These are phyloP conservation scores for Gaertneriomyces semiglobifer DNA, from an alignment of 192 early-diverging fungal genomes.

Conservation along the genomic window DNA sequence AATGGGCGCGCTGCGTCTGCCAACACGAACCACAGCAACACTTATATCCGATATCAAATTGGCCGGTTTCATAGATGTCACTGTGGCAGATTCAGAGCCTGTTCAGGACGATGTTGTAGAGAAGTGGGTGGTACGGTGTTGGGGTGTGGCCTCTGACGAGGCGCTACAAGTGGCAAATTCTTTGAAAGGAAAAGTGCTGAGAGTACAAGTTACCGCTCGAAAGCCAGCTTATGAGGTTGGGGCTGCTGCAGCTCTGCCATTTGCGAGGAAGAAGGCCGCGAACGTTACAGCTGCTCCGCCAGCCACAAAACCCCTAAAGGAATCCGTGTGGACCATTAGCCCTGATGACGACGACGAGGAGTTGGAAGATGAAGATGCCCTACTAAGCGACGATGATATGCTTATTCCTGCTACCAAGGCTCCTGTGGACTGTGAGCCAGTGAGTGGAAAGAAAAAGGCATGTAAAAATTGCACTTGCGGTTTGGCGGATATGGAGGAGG, in stretches of 20 bases:
- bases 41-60: conserved; percentile 72
- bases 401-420: conserved; percentile 43
- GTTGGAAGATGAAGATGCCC: conserved; percentile 84
- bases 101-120: conserved; percentile 47
- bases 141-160: conserved; percentile 54
- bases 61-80: conserved; percentile 77
- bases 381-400: conserved; percentile 81
- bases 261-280: conserved; percentile 66
- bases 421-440: conserved; percentile 70
- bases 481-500: conserved; percentile 72
- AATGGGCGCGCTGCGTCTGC: conserved; percentile 41
- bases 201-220: conserved; percentile 48
- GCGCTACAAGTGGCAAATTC: conserved; percentile 26
- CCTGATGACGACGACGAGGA: conserved; percentile 73
- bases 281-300: conserved; percentile 12
- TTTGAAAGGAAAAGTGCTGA: conserved; percentile 45
- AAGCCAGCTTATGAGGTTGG: conserved; percentile 88
- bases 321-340: conserved; percentile 70
- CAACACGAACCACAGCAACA: conserved; percentile 54
- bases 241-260: conserved; percentile 62
- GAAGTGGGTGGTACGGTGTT: conserved; percentile 50
- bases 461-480: conserved; percentile 99
- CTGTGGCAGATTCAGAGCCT: conserved; percentile 21
- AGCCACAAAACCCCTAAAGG: conserved; percentile 31
- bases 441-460: conserved; percentile 75